A percentile compares a stretch with the other conserved stretches of the same genome.
Evolutionary conservation across 179 eudicot genomes (phyloP).

Genomic region (Actinidia polygama): DNA sequence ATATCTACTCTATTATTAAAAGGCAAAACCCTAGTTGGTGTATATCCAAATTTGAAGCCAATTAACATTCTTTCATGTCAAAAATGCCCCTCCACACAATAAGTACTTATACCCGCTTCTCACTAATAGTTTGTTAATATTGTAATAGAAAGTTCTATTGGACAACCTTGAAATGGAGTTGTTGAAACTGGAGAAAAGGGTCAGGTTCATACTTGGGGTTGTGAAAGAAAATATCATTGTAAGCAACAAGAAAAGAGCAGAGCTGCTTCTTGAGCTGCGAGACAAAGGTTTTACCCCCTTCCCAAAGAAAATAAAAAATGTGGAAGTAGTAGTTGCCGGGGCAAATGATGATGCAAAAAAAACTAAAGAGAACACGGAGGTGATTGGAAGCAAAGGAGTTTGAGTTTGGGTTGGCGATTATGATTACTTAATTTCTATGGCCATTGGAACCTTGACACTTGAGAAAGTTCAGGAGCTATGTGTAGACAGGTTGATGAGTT

Average conservation of each 20-base stretch:
- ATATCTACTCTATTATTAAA: too few species aligned
- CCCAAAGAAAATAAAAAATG: conserved; percentile 51
- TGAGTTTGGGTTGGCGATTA: conserved; percentile 55
- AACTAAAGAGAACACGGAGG: conserved; percentile 31
- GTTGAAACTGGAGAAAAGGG: conserved; percentile 69
- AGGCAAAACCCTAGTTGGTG: too few species aligned
- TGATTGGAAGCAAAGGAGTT: conserved; percentile 27
- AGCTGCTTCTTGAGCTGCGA: conserved; percentile 66
- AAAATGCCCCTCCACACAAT: too few species aligned
- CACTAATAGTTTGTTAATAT: not conserved
- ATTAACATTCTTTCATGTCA: too few species aligned
- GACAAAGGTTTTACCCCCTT: conserved; percentile 74
- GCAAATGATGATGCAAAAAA: conserved; percentile 49
- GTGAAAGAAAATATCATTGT: conserved; percentile 78
- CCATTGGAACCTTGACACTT: conserved; percentile 70
- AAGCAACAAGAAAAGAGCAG: conserved; percentile 81
- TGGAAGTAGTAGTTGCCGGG: conserved; percentile 58
- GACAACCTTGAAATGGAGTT: conserved; percentile 60
- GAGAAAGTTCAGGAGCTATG: conserved; percentile 75
- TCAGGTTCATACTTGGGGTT: conserved; percentile 79
- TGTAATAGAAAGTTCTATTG: conserved; percentile 52
- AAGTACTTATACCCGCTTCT: not conserved
- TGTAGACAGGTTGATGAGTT: conserved; percentile 59
- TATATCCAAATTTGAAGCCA: too few species aligned
- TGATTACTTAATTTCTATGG: conserved; percentile 76